phyloP scores from a whole-genome alignment of 2,329 filamentous ascomycete genomes.

The Akanthomyces dipterigenus region DNA sequence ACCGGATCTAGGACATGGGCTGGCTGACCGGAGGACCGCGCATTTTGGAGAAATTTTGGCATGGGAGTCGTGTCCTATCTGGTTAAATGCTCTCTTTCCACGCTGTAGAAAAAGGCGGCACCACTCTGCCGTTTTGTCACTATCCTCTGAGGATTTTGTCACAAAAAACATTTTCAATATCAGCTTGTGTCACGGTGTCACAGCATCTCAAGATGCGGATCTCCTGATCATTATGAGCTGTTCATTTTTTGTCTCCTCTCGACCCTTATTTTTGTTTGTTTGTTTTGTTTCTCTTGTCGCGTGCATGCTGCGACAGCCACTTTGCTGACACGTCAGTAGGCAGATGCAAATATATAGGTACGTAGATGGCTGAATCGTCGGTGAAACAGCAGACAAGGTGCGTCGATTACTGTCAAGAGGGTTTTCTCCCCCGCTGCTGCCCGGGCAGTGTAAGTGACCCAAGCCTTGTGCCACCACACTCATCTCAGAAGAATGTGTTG shows the following conservation, averaged over 20 bases:
- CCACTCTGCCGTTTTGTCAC: too few relatives aligned
- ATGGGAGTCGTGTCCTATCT: too few relatives aligned
- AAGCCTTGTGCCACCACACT: neutral
- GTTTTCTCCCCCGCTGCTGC: too few relatives aligned
- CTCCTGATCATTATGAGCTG: neutral
- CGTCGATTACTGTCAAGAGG: neutral
- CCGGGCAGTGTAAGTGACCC: neutral
- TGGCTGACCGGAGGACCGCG: too few relatives aligned
- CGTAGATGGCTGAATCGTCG: slow-evolving; percentile 4
- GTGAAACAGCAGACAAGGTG: neutral
- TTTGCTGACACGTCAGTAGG: slow-evolving; percentile 1
- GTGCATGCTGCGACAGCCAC: neutral
- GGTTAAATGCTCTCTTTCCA: too few relatives aligned
- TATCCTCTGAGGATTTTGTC: neutral
- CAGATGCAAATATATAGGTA: neutral
- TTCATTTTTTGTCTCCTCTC: neutral
- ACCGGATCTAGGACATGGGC: too few relatives aligned
- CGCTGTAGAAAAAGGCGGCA: too few relatives aligned
- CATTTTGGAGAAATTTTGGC: too few relatives aligned
- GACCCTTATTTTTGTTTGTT: too few relatives aligned
- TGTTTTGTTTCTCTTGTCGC: neutral
- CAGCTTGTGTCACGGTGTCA: neutral
- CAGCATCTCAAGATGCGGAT: neutral
- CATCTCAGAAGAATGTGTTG: neutral
- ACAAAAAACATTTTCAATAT: neutral